A percentile compares a stretch with the other conserved stretches of the same genome.
These are phyloP conservation scores for Fusarium camptoceras DNA, from an alignment of 2,329 filamentous ascomycete species.

Conservation along the genomic window DNA sequence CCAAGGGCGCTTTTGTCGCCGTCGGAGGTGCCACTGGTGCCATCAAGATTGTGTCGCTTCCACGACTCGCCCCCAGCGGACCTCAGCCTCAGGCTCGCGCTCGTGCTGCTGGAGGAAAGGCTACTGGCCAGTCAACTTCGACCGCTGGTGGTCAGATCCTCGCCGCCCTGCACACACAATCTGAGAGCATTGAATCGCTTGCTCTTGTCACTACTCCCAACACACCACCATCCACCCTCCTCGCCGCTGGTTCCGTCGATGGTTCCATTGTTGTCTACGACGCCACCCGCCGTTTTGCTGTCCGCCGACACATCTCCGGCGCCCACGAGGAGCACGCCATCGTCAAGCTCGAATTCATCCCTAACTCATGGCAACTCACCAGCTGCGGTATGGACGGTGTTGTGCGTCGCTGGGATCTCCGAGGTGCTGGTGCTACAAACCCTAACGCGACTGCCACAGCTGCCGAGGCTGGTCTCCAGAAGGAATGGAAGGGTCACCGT, in stretches of 20 bases:
- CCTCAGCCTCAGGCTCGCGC: conserved; percentile 42
- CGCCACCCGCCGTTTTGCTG: conserved; percentile 84
- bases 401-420: conserved; percentile 85
- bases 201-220: conserved; percentile 63
- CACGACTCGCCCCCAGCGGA: conserved; percentile 62
- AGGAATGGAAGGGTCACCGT: conserved; percentile 91
- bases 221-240: conserved; percentile 63
- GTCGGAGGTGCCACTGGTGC: conserved; percentile 89
- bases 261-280: conserved; percentile 89
- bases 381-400: conserved; percentile 93
- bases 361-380: conserved; percentile 77
- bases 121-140: conserved; percentile 50
- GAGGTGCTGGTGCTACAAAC: conserved; percentile 56
- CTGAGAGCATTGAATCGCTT: conserved; percentile 80
- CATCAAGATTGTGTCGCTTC: conserved; percentile 86
- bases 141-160: conserved; percentile 72
- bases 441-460: conserved; percentile 47
- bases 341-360: conserved; percentile 91
- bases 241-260: conserved; percentile 76
- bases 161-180: conserved; percentile 83
- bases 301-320: conserved; percentile 82
- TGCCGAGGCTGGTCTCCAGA: conserved; percentile 74
- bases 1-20: conserved; percentile 81
- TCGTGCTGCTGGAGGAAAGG: conserved; percentile 49
- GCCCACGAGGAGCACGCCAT: conserved; percentile 91